Base-by-base conservation (phyloP, 2,329 filamentous ascomycete species). In the Sporothrix brunneoviolacea region DNA sequence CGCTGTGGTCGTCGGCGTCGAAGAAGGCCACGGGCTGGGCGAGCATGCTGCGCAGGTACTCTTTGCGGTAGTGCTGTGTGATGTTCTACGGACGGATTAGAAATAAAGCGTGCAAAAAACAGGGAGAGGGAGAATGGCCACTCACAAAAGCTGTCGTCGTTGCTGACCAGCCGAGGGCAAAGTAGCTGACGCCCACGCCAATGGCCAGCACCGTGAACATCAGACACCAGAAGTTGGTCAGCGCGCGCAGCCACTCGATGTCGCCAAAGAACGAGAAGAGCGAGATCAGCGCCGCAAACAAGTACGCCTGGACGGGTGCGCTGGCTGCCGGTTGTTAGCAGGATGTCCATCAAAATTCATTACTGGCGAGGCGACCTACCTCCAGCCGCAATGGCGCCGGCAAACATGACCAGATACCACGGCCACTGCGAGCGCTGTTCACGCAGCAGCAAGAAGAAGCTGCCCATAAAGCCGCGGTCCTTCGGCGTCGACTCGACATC, bases 131-230 rank as follows among this genome's bases (percentile, higher is more conserved):
- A 13, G 13, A 13, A 30, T 8, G 28, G 13, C 8, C 7, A 39
- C 36, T 18, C 21, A 39, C 36, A 5, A 52, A 52, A 1, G 50
- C 50, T 1, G 50, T 52, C 2, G 50, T 48, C 7, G 50, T 52
- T 5, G 50, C 43, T 2, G 50, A 48, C 50, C 50, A 65, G 0
- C 68, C 70, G 7, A 79, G 65, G 19, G 69, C 52, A 55, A 79
- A 78, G 61, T 84, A 84, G 15, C 72, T 65, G 0, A 76, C 2
- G 2, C 77, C 77, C 9, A 74, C 65, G 9, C 65, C 73, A 4
- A 76, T 68, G 2, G 81, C 82, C 24, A 84, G 66, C 0, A 80
- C 64, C 18, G 79, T 70, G 69, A 82, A 86, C 78, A 86, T 85
- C 53, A 82, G 70, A 0, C 80, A 74, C 79, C 79, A 86, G 61